Conservation (phyloP, 2,329 filamentous ascomycete species). For the Cytospora schulzeri region DNA sequence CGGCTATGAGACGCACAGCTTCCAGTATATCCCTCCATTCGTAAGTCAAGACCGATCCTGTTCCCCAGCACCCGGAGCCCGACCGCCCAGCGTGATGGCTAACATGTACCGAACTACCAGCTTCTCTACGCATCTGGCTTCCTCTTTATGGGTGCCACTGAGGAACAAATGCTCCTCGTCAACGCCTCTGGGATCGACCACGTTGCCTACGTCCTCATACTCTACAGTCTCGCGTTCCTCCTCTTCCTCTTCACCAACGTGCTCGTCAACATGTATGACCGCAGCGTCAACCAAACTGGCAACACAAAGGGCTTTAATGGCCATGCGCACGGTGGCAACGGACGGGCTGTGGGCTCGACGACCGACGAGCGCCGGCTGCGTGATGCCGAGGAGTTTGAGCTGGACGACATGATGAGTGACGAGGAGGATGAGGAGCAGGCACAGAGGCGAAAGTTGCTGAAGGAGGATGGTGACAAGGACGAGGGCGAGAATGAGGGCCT, state of each 20-base stretch:
- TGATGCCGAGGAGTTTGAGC: conserved; percentile 90
- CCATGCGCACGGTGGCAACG: conserved; percentile 29
- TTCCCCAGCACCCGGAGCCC: too few species aligned
- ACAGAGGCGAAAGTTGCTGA: conserved; percentile 41
- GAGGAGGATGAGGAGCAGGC: conserved; percentile 67
- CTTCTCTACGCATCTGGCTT: conserved; percentile 90
- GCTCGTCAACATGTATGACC: conserved; percentile 81
- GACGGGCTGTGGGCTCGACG: conserved; percentile 19
- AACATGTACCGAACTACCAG: conserved; percentile 45
- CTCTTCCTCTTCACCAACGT: conserved; percentile 90
- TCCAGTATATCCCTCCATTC: conserved; percentile 57
- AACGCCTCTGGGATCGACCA: conserved; percentile 76
- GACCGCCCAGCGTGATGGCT: conserved; percentile 12
- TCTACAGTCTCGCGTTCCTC: conserved; percentile 88
- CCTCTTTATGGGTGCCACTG: conserved; percentile 95
- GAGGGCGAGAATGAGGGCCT: conserved; percentile 34
- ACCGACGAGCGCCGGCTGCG: conserved; percentile 61
- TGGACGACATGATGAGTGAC: conserved; percentile 87
- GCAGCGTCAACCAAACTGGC: conserved; percentile 46
- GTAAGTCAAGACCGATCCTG: conserved; percentile 45
- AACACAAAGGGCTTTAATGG: conserved; percentile 43
- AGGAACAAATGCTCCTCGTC: conserved; percentile 89
- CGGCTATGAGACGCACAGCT: conserved; percentile 67
- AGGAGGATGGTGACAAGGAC: conserved; percentile 33
- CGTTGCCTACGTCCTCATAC: conserved; percentile 87